A percentile compares a stretch with the other conserved stretches of the same genome.
These are phyloP conservation scores for Telfairia occidentalis DNA, from an alignment of 331 rosid species.

Conservation along the genomic window DNA sequence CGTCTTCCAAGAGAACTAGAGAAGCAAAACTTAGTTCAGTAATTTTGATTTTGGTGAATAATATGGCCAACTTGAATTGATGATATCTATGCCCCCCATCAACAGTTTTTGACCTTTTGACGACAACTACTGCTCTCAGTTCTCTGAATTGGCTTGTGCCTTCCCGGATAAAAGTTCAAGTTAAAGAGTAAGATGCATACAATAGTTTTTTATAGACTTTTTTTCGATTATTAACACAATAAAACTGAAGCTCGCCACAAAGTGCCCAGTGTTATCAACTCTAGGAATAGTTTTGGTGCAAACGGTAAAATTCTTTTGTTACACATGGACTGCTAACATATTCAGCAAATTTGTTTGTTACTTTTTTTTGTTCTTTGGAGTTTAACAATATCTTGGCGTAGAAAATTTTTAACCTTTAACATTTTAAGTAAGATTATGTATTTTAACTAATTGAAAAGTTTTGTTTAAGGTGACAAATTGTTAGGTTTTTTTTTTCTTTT, in stretches of 20 bases:
- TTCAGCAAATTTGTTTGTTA: no score
- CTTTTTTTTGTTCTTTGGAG: no score
- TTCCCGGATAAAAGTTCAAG: background rate
- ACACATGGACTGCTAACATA: background rate
- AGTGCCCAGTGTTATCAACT: background rate
- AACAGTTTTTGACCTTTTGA: background rate
- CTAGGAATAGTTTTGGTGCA: background rate
- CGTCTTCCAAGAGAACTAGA: background rate
- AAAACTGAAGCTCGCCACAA: background rate
- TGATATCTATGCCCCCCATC: background rate
- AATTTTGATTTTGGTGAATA: conserved; percentile 1
- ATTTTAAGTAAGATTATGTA: no score
- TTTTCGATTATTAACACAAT: background rate
- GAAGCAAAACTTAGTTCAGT: conserved; percentile 1
- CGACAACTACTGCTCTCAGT: background rate
- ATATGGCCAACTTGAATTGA: background rate
- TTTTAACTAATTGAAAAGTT: no score
- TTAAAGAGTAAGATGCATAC: background rate
- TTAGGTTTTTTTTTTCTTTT: no score
- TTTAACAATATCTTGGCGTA: no score
- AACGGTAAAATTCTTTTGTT: background rate
- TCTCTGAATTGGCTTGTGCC: background rate
- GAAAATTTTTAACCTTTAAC: no score
- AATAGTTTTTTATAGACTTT: background rate
- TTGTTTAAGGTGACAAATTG: no score